A percentile compares a stretch with the other conserved stretches of the same genome.
Conservation (phyloP, 257 asterid species). For the Solanum raphanifolium region DNA sequence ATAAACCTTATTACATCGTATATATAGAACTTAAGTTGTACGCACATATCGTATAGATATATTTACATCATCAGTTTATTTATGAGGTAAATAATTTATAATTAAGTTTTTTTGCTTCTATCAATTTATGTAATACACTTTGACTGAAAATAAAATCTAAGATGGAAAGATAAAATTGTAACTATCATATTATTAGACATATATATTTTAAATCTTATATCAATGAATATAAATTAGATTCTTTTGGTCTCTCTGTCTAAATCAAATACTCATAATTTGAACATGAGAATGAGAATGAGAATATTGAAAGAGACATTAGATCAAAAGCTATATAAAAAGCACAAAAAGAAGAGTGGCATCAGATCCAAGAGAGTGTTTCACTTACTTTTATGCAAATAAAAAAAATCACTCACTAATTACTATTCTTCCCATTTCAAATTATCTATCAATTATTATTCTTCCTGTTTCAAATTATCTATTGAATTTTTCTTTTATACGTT, state of each 20-base stretch:
- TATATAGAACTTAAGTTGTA: neutral
- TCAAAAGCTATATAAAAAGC: neutral
- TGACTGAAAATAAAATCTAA: no score
- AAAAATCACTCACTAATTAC: conserved; percentile 12
- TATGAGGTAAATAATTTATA: neutral
- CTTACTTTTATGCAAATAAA: conserved; percentile 63
- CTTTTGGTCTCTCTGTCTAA: neutral
- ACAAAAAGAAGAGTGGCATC: conserved; percentile 6
- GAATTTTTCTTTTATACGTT: accelerated
- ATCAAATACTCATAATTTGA: neutral
- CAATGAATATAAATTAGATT: neutral
- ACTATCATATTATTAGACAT: neutral
- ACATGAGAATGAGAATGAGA: neutral
- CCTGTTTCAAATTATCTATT: neutral
- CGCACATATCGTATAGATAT: no score
- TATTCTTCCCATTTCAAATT: neutral
- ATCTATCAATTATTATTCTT: neutral
- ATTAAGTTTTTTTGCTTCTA: no score
- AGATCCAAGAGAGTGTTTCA: conserved; percentile 61
- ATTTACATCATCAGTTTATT: no score
- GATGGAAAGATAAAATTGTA: neutral
- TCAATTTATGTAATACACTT: neutral
- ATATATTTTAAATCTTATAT: neutral
- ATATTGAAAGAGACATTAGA: neutral
- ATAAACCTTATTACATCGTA: neutral